phyloP scores from a whole-genome alignment of 164 flowering plant species.

The Vitis rotundifolia region DNA sequence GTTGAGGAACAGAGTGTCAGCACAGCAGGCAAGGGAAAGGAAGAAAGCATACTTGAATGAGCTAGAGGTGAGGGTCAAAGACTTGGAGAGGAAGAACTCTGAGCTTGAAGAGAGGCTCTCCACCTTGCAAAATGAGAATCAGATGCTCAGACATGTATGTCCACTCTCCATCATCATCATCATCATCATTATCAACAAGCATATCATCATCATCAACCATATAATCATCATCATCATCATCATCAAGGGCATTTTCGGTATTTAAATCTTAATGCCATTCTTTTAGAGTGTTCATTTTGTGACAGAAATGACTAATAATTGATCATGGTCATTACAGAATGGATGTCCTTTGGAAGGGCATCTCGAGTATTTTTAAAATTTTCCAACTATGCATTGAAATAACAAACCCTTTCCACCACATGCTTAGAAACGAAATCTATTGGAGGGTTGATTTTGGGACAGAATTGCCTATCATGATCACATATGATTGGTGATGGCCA shows the following conservation, averaged over 20 bases:
- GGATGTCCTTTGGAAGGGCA: background rate
- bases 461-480: background rate
- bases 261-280: too few relatives aligned
- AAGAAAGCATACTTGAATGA: slow-evolving; percentile 93
- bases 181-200: background rate
- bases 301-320: too few relatives aligned
- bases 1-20: slow-evolving; percentile 98
- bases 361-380: background rate
- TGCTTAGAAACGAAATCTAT: background rate
- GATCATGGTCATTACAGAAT: background rate
- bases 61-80: slow-evolving; percentile 76
- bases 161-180: background rate
- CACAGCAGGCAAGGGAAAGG: slow-evolving; percentile 98
- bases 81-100: slow-evolving; percentile 82
- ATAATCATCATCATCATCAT: background rate
- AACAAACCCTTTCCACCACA: too few relatives aligned
- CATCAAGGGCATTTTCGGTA: background rate
- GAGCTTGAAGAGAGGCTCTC: slow-evolving; percentile 93
- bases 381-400: too few relatives aligned
- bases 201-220: too few relatives aligned
- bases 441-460: too few relatives aligned
- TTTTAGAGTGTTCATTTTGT: too few relatives aligned
- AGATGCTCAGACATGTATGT: slow-evolving; percentile 97
- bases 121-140: slow-evolving; percentile 96
- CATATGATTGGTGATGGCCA: background rate